Evolutionary conservation across 805 yeast species (phyloP).

Genomic region (Lipomyces yamadae): DNA sequence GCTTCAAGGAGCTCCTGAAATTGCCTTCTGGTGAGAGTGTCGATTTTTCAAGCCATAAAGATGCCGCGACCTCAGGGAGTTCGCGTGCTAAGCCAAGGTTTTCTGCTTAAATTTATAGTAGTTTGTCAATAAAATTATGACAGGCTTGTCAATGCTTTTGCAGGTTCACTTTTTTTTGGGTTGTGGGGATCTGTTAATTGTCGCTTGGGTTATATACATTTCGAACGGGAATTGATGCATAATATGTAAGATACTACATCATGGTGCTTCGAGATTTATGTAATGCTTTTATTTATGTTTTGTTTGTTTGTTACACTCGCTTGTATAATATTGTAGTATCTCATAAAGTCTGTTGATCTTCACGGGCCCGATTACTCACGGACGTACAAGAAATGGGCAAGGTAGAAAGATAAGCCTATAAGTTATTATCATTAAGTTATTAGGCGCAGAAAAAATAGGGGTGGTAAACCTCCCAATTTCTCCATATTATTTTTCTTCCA

Average conservation of each 20-base stretch:
- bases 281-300: background rate
- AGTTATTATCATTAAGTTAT: too few relatives aligned
- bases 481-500: too few relatives aligned
- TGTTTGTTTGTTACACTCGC: background rate
- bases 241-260: background rate
- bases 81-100: conserved; percentile 36
- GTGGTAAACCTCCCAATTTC: too few relatives aligned
- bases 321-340: background rate
- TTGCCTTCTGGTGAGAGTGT: conserved; percentile 73
- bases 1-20: conserved; percentile 82
- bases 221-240: conserved; percentile 1
- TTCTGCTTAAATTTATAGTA: conserved; percentile 10
- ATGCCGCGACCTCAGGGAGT: conserved; percentile 36
- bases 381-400: background rate
- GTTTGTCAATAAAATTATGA: background rate
- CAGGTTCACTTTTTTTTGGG: background rate
- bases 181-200: background rate
- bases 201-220: background rate
- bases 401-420: too few relatives aligned
- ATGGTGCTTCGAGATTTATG: background rate
- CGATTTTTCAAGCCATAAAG: conserved; percentile 61
- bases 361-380: background rate
- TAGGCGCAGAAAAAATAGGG: too few relatives aligned
- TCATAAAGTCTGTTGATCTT: background rate
- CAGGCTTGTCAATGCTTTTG: background rate